Evolutionary conservation across 139 green algal genomes (phyloP).

Genomic region (Coelastrella sp.): DNA sequence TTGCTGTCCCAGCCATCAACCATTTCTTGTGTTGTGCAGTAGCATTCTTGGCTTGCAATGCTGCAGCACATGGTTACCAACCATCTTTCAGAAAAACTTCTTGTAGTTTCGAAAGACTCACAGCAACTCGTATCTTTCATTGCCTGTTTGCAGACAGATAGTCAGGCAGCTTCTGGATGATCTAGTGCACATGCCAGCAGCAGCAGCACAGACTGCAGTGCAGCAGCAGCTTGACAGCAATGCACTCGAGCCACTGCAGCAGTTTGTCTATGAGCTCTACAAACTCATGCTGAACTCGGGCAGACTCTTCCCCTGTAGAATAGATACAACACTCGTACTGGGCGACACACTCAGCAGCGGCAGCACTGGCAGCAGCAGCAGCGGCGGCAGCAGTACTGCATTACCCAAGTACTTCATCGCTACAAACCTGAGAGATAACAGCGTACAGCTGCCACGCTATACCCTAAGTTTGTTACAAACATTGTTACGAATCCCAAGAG

Average conservation of each 20-base stretch:
- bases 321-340: constrained; percentile 1
- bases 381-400: not conserved
- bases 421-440: constrained; percentile 64
- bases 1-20: no score
- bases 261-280: constrained; percentile 30
- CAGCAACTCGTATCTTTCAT: not conserved
- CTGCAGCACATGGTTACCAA: no score
- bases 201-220: constrained; percentile 7
- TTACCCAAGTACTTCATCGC: constrained; percentile 53
- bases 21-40: no score
- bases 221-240: constrained; percentile 27
- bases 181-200: constrained; percentile 19
- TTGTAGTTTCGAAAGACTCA: not conserved
- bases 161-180: not conserved
- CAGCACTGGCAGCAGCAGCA: constrained; percentile 26
- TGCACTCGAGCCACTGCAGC: not conserved
- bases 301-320: constrained; percentile 18
- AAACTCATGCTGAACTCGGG: constrained; percentile 11
- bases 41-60: no score
- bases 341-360: constrained; percentile 2
- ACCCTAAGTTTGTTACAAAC: constrained; percentile 49
- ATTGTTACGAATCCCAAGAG: constrained; percentile 1
- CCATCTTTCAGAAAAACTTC: no score
- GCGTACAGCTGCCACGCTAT: constrained; percentile 59
- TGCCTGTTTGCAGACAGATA: not conserved